Evolutionary conservation across 148 eudicot species (phyloP).

Genomic region (Rhododendron kiyosumense): DNA sequence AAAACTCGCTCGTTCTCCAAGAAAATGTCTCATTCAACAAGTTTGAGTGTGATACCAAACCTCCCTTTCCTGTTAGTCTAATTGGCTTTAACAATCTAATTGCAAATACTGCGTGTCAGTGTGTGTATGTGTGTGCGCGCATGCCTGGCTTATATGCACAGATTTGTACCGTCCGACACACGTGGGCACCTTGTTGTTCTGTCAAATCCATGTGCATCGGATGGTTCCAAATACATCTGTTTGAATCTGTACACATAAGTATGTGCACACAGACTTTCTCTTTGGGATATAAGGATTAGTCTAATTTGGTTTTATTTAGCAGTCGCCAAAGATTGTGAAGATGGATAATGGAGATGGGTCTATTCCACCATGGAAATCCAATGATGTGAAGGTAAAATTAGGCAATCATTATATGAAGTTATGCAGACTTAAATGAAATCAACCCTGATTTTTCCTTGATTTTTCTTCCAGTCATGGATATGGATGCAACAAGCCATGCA

Average conservation of each 20-base stretch:
- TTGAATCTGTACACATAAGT: neutral
- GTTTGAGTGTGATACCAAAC: conserved; percentile 27
- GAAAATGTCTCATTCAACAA: conserved; percentile 24
- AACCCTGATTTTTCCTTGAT: neutral
- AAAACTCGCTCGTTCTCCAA: conserved; percentile 16
- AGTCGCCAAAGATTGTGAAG: conserved; percentile 36
- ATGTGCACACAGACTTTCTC: neutral
- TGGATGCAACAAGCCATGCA: conserved; percentile 99
- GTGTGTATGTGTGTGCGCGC: neutral
- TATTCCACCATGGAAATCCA: conserved; percentile 75
- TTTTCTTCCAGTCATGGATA: conserved; percentile 75
- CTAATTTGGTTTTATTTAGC: neutral
- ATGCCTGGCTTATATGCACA: neutral
- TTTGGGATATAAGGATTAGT: neutral
- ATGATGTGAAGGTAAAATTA: conserved; percentile 77
- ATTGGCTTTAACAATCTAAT: neutral
- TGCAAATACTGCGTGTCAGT: neutral
- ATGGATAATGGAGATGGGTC: conserved; percentile 54
- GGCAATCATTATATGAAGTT: neutral
- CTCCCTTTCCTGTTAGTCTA: conserved; percentile 31
- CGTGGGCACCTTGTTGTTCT: neutral
- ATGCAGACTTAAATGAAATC: neutral
- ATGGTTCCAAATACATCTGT: neutral
- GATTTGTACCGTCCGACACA: neutral
- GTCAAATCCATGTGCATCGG: neutral